These are phyloP conservation scores for Phaeolepiota aurea DNA, from an alignment of 768 basidiomycete genomes.

Conservation along the genomic window DNA sequence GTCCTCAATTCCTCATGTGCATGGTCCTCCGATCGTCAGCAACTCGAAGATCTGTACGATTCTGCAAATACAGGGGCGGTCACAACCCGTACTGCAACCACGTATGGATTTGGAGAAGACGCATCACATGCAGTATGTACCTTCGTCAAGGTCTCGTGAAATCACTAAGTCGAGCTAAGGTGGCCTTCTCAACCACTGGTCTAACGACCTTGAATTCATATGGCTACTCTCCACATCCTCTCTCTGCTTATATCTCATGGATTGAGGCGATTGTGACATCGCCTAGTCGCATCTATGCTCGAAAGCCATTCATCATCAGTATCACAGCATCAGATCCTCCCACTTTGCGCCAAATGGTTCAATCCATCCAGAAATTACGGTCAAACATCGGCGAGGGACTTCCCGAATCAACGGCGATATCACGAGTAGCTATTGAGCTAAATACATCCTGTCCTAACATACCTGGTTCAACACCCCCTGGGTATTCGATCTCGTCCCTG, in stretches of 20 bases:
- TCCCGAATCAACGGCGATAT: conserved; percentile 8
- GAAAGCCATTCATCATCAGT: conserved; percentile 67
- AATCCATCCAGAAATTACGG: conserved; percentile 55
- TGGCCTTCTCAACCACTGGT: conserved; percentile 43
- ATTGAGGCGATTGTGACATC: conserved; percentile 38
- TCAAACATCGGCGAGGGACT: conserved; percentile 18
- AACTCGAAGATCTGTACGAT: conserved; percentile 59
- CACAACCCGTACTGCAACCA: conserved; percentile 71
- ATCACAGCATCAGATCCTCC: conserved; percentile 55
- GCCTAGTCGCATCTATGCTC: conserved; percentile 9
- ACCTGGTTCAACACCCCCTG: conserved; percentile 47
- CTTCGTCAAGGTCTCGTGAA: neutral
- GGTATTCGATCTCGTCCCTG: conserved; percentile 52
- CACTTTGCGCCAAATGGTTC: conserved; percentile 47
- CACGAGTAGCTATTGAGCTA: conserved; percentile 63
- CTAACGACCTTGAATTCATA: conserved; percentile 75
- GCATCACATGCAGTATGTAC: conserved; percentile 49
- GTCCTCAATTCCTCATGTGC: conserved; percentile 75
- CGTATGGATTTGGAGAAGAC: conserved; percentile 64
- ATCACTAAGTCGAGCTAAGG: conserved; percentile 27
- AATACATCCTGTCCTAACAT: conserved; percentile 88
- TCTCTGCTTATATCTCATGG: conserved; percentile 61
- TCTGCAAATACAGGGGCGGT: conserved; percentile 69
- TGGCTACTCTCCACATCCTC: conserved; percentile 77
- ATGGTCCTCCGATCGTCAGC: conserved; percentile 66